phyloP scores from a whole-genome alignment of 2,329 filamentous ascomycete species.

The Fusarium sp. region DNA sequence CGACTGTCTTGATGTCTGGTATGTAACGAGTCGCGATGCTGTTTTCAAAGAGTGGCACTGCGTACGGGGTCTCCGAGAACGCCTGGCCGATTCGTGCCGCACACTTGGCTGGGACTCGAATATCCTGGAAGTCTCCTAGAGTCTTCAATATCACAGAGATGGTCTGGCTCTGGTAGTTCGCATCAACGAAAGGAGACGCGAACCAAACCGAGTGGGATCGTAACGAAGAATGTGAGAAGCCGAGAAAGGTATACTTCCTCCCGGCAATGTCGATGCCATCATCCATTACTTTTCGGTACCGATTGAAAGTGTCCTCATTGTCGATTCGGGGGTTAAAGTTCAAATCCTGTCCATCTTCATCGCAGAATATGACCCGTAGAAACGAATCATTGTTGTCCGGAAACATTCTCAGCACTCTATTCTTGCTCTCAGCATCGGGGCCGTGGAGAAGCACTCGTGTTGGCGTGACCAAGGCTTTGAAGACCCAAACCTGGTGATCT shows the following conservation, averaged over 20 bases:
- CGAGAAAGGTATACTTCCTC: slow-evolving; percentile 73
- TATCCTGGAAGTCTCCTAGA: slow-evolving; percentile 63
- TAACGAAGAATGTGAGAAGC: slow-evolving; percentile 84
- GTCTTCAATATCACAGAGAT: slow-evolving; percentile 57
- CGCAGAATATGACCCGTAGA: slow-evolving; percentile 77
- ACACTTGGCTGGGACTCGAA: slow-evolving; percentile 65
- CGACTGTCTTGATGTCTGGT: slow-evolving; percentile 62
- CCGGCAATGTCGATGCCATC: slow-evolving; percentile 73
- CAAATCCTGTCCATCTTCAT: slow-evolving; percentile 77
- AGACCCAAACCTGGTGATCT: slow-evolving; percentile 61
- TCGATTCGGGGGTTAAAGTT: slow-evolving; percentile 64
- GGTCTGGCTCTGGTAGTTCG: slow-evolving; percentile 47
- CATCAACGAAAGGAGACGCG: slow-evolving; percentile 59
- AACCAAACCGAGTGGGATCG: slow-evolving; percentile 78
- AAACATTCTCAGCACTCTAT: slow-evolving; percentile 77
- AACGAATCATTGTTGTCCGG: slow-evolving; percentile 70
- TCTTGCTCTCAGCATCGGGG: slow-evolving; percentile 75
- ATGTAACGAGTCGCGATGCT: slow-evolving; percentile 52
- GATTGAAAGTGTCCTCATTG: slow-evolving; percentile 62
- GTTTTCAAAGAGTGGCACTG: slow-evolving; percentile 61
- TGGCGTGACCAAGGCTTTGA: slow-evolving; percentile 70
- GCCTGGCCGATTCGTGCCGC: slow-evolving; percentile 73
- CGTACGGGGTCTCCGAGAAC: slow-evolving; percentile 79
- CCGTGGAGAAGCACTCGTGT: slow-evolving; percentile 67
- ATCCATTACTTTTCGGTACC: slow-evolving; percentile 71